phyloP scores from a whole-genome alignment of 257 asterid species.

The Jacaranda copaia region DNA sequence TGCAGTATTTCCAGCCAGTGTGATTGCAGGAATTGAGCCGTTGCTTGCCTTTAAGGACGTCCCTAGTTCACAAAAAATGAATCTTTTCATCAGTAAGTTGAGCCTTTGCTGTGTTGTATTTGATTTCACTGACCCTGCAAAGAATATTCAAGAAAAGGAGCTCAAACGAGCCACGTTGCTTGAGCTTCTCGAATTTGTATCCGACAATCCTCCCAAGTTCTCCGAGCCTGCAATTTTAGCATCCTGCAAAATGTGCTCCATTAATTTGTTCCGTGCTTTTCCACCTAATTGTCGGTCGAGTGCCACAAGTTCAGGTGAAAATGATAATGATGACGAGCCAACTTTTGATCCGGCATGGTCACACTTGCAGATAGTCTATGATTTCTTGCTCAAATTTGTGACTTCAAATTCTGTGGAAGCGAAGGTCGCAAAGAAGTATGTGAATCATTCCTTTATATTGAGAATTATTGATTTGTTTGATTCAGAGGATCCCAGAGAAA shows the following conservation, averaged over 20 bases:
- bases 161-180: slow-evolving; percentile 71
- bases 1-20: slow-evolving; percentile 70
- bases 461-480: slow-evolving; percentile 76
- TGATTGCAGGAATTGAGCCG: slow-evolving; percentile 81
- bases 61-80: slow-evolving; percentile 68
- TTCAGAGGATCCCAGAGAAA: slow-evolving; percentile 91
- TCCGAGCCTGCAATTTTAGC: slow-evolving; percentile 77
- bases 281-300: slow-evolving; percentile 63
- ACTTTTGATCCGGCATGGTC: slow-evolving; percentile 87
- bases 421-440: slow-evolving; percentile 74
- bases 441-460: slow-evolving; percentile 66
- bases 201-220: slow-evolving; percentile 65
- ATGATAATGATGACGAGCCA: slow-evolving; percentile 73
- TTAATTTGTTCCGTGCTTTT: slow-evolving; percentile 74
- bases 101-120: slow-evolving; percentile 83
- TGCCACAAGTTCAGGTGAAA: slow-evolving; percentile 45
- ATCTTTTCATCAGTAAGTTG: slow-evolving; percentile 87
- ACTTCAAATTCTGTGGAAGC: slow-evolving; percentile 71
- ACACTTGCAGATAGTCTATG: slow-evolving; percentile 81
- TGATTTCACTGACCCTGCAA: slow-evolving; percentile 72
- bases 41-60: slow-evolving; percentile 83
- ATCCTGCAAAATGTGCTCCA: slow-evolving; percentile 79
- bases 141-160: slow-evolving; percentile 67
- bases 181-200: slow-evolving; percentile 81
- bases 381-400: slow-evolving; percentile 72